Evolutionary conservation across 768 basidiomycete genomes (phyloP), one percentile per base, ranked within the genome.

Genomic region (Tubosaeta brunneosetosa): DNA sequence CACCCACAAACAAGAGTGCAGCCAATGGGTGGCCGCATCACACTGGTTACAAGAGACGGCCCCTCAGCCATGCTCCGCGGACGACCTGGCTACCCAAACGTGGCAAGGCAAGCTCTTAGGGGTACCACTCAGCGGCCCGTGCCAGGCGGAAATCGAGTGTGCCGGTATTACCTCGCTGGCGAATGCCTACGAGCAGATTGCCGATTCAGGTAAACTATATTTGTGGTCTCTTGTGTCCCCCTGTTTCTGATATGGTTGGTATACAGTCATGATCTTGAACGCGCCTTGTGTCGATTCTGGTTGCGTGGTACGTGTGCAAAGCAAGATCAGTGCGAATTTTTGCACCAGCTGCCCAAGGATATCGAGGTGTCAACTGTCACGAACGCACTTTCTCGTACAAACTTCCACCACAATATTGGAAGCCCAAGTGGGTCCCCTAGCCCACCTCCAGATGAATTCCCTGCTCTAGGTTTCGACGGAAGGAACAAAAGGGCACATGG

Each of bases 221-320:
- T 16, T n/a, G 19, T 33, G 7, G n/a, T 25, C 34, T 43, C 17
- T 22, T 4, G 44, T 49, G 29, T 53, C 12, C 3, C 51, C 34
- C 40, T 46, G 25, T 49, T 19, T 17, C 56, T 62, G 47, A 60
- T 55, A 22, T 22, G 22, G 22, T 51, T 57, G 26, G 37, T 50
- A 45, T 49, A 3, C 59, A 97, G 94, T 61, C 94, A 97, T 66
- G 94, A 97, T 63, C 80, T 97, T 4, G 94, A 97, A 68, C 83
- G 94, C 38, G 94, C 94, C 2, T 69, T 97, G 19, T 94, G 90
- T 72, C 87, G 97, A 33, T 99, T 99, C 75, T 99, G 97, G 97
- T 79, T 99, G 29, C 83, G 94, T 47, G 95, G 95, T 6, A 93
- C 93, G 42, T 99, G 97, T 65, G 91, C 94, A 29, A 99, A 99